Base-by-base conservation (phyloP, 305 asterid genomes). In the Coffea humblotiana region DNA sequence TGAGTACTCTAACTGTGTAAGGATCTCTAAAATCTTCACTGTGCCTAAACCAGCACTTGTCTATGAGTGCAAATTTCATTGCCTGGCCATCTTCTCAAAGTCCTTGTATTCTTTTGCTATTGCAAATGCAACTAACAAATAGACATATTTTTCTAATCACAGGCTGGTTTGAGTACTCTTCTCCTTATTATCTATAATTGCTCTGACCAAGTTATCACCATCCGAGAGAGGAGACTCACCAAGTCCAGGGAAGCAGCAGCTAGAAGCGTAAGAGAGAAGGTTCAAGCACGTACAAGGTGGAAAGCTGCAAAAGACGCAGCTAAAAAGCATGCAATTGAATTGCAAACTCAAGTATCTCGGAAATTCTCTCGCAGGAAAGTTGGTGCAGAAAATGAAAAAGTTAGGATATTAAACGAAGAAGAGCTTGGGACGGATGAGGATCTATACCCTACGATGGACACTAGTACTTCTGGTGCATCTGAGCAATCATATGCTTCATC, bases 161-260 rank as follows among this genome's bases (percentile, higher is more conserved):
- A 96, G 99, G 98, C 89, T 82, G 97, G 94, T 83, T 84, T 96
- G 78, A 85, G 92, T 77, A 90, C 97, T 32, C 83, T 92, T 85
- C 88, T 96, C 76, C 87, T 96, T 74, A 90, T 96, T 77, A 86
- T 94, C 72, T 96, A 94, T 85, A 96, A 90, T 88, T 94, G 92
- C 77, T 91, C 96, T 1, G 98, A 92, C 79, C 98, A 96, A 90
- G 84, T 96, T 49, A 86, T 96, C 43, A 83, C 93, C 23, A 90
- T 89, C 74, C 91, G 95, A 80, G 97, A 94, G 88, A 88, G 98
- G 82, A 91, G 99, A 84, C 84, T 78, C 49, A 90, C 99, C 80
- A 91, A 92, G 85, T 90, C 90, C 77, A 85, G 99, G 83, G 99
- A 96, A 85, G 95, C 97, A 75, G 99, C 99, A 51, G 97, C 91